phyloP scores from a whole-genome alignment of 1,139 yeast genomes.

The Suhomyces choctaworum region DNA sequence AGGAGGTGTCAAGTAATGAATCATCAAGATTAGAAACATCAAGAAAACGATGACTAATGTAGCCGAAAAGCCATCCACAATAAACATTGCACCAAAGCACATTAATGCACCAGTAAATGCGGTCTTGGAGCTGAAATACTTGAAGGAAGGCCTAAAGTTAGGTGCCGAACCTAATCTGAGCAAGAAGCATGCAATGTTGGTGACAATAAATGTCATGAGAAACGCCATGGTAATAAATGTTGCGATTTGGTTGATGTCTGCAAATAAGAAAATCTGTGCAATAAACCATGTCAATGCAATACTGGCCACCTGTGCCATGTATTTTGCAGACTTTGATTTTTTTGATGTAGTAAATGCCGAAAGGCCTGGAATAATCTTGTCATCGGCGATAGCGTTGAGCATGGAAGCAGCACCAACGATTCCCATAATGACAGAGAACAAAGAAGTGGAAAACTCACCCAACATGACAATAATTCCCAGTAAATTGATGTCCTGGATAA shows the following conservation, averaged over 20 bases:
- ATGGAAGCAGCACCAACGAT: constrained; percentile 92
- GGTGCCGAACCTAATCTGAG: constrained; percentile 92
- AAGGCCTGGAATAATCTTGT: constrained; percentile 78
- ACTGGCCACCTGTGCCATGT: constrained; percentile 49
- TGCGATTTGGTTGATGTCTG: constrained; percentile 92
- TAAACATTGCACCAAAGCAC: constrained; percentile 83
- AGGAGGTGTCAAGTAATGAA: constrained; percentile 91
- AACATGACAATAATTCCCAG: constrained; percentile 70
- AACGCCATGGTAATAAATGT: constrained; percentile 96
- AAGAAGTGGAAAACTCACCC: constrained; percentile 87
- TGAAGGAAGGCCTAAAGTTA: constrained; percentile 91
- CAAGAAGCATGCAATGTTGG: constrained; percentile 88
- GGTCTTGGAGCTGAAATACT: constrained; percentile 77
- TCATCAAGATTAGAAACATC: constrained; percentile 64
- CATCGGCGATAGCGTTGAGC: constrained; percentile 87
- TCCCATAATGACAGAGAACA: constrained; percentile 92
- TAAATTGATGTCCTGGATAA: constrained; percentile 77
- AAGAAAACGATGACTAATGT: constrained; percentile 68
- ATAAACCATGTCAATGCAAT: constrained; percentile 75
- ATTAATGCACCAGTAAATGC: constrained; percentile 73
- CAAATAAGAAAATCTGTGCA: constrained; percentile 80
- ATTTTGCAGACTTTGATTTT: constrained; percentile 44
- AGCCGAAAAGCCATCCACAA: constrained; percentile 91
- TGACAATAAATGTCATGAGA: constrained; percentile 90
- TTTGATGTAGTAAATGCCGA: constrained; percentile 54